Evolutionary conservation across 106 monocot genomes (phyloP).

Genomic region (Dendrobium nobile): DNA sequence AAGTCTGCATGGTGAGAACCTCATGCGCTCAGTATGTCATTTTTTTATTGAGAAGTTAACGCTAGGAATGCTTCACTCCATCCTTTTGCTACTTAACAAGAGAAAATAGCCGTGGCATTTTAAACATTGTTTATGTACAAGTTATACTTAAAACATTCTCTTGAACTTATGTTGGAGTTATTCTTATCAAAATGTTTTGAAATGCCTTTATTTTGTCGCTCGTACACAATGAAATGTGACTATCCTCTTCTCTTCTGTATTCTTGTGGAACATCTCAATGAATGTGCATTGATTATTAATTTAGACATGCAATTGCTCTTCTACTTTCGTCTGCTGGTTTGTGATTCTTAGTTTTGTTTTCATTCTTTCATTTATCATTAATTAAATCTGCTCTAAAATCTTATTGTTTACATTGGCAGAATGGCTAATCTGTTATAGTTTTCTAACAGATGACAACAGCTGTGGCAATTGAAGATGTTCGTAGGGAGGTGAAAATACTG

Average conservation of each 20-base stretch:
- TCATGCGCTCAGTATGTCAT: too few species aligned
- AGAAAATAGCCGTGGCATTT: too few species aligned
- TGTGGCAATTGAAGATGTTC: constrained; percentile 93
- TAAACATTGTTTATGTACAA: too few species aligned
- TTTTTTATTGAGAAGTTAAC: too few species aligned
- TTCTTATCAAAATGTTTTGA: neutral
- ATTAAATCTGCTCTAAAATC: neutral
- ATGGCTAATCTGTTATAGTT: constrained; percentile 1
- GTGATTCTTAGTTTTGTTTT: neutral
- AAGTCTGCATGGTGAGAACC: too few species aligned
- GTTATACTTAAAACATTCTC: neutral
- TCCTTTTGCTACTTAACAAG: too few species aligned
- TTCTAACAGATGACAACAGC: constrained; percentile 62
- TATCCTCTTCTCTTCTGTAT: neutral
- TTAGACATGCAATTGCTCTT: neutral
- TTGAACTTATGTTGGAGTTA: neutral
- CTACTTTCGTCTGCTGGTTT: neutral
- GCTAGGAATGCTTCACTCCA: too few species aligned
- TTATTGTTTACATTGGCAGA: neutral
- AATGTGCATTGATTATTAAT: neutral
- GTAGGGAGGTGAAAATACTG: constrained; percentile 94
- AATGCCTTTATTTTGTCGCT: neutral
- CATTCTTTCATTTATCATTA: neutral
- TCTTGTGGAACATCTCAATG: neutral
- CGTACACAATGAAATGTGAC: neutral